These are phyloP conservation scores for Fragilaria radians DNA, from an alignment of 108 stramenopile species.

Conservation along the genomic window DNA sequence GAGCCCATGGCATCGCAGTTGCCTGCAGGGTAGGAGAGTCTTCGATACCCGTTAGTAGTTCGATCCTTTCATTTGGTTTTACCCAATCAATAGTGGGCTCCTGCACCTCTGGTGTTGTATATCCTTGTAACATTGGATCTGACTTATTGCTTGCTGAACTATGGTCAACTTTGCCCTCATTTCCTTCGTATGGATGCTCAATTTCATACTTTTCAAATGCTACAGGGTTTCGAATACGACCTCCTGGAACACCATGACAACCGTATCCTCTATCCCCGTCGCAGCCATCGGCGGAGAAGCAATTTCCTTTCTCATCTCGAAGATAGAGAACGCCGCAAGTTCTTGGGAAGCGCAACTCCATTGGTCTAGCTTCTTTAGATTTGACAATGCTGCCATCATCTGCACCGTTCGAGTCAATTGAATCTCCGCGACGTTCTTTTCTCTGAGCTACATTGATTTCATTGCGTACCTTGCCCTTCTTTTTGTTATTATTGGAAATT, in stretches of 20 bases:
- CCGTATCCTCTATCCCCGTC: conserved; percentile 83
- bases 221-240: conserved; percentile 51
- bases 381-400: conserved; percentile 1
- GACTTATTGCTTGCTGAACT: neutral
- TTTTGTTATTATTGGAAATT: conserved; percentile 13
- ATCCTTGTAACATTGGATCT: neutral
- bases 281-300: conserved; percentile 59
- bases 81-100: conserved; percentile 52
- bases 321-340: conserved; percentile 74
- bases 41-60: conserved; percentile 44
- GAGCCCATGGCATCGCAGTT: conserved; percentile 73
- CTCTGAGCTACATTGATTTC: neutral
- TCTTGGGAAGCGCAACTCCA: conserved; percentile 37
- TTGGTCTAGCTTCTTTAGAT: neutral
- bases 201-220: conserved; percentile 41
- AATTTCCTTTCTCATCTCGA: conserved; percentile 61
- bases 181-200: conserved; percentile 13
- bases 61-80: conserved; percentile 55
- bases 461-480: conserved; percentile 19
- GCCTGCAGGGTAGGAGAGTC: conserved; percentile 60
- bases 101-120: conserved; percentile 8
- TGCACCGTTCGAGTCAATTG: conserved; percentile 1
- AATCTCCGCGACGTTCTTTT: conserved; percentile 10
- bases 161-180: neutral
- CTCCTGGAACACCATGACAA: conserved; percentile 77